phyloP scores from a whole-genome alignment of 257 asterid species.

The Verbascum thapsus region DNA sequence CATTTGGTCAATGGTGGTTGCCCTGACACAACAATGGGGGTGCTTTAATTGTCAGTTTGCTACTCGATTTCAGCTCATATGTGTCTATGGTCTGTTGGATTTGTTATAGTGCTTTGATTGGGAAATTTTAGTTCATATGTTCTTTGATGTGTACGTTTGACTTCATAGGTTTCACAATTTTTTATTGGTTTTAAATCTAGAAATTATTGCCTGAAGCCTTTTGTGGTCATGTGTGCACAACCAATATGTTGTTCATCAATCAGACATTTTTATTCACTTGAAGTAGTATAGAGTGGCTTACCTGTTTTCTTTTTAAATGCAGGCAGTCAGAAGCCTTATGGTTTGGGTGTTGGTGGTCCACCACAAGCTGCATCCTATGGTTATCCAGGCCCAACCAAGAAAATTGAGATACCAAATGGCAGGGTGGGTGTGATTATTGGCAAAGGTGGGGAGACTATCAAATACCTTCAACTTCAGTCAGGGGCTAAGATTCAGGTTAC shows the following conservation, averaged over 20 bases:
- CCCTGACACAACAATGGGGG: background rate
- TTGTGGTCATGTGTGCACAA: background rate
- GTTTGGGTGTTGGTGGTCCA: slow-evolving; percentile 36
- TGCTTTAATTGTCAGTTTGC: too few relatives aligned
- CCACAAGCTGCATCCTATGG: slow-evolving; percentile 52
- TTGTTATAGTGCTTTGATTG: background rate
- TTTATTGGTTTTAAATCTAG: background rate
- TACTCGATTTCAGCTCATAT: background rate
- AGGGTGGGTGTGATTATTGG: slow-evolving; percentile 94
- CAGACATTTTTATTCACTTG: background rate
- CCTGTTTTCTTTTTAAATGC: slow-evolving; percentile 23
- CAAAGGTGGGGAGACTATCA: slow-evolving; percentile 91
- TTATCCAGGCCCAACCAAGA: slow-evolving; percentile 61
- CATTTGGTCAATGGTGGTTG: background rate
- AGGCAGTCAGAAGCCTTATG: slow-evolving; percentile 46
- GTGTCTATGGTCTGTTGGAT: background rate
- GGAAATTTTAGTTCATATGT: background rate
- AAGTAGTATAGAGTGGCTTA: too few relatives aligned
- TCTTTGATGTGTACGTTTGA: background rate
- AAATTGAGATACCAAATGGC: slow-evolving; percentile 79
- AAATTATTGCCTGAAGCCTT: background rate
- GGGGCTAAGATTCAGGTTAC: slow-evolving; percentile 98
- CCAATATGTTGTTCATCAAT: background rate
- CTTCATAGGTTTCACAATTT: background rate
- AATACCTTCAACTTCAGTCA: slow-evolving; percentile 74